These are phyloP conservation scores for Rhodotorula sp. DNA, from an alignment of 1,284 basidiomycete species.

Conservation along the genomic window DNA sequence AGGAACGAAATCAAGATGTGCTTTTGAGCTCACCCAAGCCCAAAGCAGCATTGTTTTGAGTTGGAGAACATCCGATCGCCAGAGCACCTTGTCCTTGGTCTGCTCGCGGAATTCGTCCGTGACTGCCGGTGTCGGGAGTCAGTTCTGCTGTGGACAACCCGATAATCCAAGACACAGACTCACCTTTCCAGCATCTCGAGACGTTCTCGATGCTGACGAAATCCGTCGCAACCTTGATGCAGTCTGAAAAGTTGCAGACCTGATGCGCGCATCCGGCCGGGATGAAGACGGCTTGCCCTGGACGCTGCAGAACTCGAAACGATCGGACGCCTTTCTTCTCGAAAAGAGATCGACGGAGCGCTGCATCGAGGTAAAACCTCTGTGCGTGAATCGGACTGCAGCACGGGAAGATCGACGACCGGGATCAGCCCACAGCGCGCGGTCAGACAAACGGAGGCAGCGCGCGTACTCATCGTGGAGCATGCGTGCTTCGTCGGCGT, in stretches of 20 bases:
- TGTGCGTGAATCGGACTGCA: slow-evolving; percentile 83
- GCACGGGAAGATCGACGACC: background rate
- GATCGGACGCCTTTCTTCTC: slow-evolving; percentile 69
- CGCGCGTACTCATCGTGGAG: slow-evolving; percentile 36
- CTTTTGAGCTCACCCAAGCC: slow-evolving; percentile 30
- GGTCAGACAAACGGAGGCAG: background rate
- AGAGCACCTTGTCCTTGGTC: slow-evolving; percentile 71
- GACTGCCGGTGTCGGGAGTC: slow-evolving; percentile 56
- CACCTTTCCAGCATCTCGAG: slow-evolving; percentile 46
- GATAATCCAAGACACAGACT: background rate
- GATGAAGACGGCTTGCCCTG: slow-evolving; percentile 92
- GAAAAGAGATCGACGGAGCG: slow-evolving; percentile 66
- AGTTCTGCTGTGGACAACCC: too few species aligned
- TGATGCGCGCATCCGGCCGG: slow-evolving; percentile 68
- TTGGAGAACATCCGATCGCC: slow-evolving; percentile 94
- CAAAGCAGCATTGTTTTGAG: slow-evolving; percentile 57
- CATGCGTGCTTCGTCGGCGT: slow-evolving; percentile 16
- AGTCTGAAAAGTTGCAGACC: slow-evolving; percentile 83
- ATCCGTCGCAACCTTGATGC: slow-evolving; percentile 94
- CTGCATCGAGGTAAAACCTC: slow-evolving; percentile 75
- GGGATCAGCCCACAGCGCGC: background rate
- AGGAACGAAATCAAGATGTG: too few species aligned
- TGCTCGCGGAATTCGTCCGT: slow-evolving; percentile 85
- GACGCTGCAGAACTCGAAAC: slow-evolving; percentile 80
- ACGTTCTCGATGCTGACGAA: slow-evolving; percentile 94